phyloP scores from a whole-genome alignment of 2,329 filamentous ascomycete species.

The Diaporthe batatas region DNA sequence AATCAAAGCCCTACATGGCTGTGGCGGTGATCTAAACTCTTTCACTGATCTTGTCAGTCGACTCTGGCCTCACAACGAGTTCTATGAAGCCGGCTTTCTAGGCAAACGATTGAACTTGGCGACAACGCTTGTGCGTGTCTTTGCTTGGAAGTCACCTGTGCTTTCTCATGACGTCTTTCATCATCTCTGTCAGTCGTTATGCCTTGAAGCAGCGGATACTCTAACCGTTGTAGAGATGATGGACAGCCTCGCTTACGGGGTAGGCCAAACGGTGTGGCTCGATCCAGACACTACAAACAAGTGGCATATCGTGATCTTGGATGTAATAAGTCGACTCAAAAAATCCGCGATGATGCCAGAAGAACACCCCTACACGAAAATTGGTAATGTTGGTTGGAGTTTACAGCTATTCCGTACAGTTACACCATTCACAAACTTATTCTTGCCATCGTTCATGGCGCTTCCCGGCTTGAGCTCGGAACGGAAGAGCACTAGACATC shows the following conservation, averaged over 20 bases:
- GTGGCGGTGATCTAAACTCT: neutral
- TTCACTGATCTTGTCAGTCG: neutral
- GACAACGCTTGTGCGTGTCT: accelerated
- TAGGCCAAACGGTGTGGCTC: neutral
- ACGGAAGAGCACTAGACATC: no score
- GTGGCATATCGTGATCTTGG: neutral
- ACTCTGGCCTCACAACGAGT: neutral
- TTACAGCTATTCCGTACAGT: neutral
- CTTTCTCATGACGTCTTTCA: neutral
- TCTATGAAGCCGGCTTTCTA: neutral
- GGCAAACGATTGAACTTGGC: neutral
- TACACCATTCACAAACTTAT: neutral
- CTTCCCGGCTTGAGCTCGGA: accelerated
- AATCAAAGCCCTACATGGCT: neutral
- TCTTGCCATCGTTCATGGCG: accelerated
- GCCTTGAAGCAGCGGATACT: no score
- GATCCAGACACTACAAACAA: neutral
- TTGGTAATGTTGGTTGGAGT: no score
- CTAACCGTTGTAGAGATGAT: no score
- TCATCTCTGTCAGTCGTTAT: neutral
- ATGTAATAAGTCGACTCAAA: neutral
- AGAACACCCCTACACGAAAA: no score
- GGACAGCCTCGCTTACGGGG: neutral
- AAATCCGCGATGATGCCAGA: neutral
- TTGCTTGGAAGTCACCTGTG: accelerated